Base-by-base conservation (phyloP, 1,284 basidiomycete species). In the Trichosporon asahii region DNA sequence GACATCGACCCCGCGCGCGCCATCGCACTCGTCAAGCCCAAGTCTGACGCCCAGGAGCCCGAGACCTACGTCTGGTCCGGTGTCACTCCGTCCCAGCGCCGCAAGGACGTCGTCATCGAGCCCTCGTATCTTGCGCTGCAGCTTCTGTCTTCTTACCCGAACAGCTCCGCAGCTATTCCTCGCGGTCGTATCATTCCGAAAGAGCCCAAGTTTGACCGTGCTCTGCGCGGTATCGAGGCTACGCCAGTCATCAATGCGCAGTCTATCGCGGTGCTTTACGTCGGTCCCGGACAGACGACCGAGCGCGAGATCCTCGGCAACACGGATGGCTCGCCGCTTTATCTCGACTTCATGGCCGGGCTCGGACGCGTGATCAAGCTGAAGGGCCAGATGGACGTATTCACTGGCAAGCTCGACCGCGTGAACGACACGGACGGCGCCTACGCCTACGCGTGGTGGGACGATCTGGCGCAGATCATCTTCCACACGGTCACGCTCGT, bases 361-460 rank as follows among this genome's bases (percentile, higher is more conserved):
- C 86, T 99, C 2, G 97, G 96, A 0, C 87, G 92, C 55, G 86
- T 99, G 65, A 92, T 98, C 80, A 89, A 92, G 72, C 86, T 98
- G n/a, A 90, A 93, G 33, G 94, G 92, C 5, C 94, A 95, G 83
- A 87, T 90, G 12, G 95, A 98, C 79, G 90, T 98, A n/a, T 98
- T 96, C 82, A 92, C 91, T 0, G 96, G 95, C 31, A 95, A 95
- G 1, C 86, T 99, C 35, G 91, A 96, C 80, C 89, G 78, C 14
- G 90, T 92, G 74, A 89, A 91, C 76, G 95, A 98, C 80, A 90
- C 91, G 25, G 94, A 98, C 74, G 86, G 86, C 29, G 81, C 85
- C 82, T 96, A 94, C 78, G 92, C 94, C 0, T 99, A 99, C 78
- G 95, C 95, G 0, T 99, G 96, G 95, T 95, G 94, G 91, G 95